Evolutionary conservation across 345 rosid genomes (phyloP).

Genomic region (Excoecaria cochinchinensis): DNA sequence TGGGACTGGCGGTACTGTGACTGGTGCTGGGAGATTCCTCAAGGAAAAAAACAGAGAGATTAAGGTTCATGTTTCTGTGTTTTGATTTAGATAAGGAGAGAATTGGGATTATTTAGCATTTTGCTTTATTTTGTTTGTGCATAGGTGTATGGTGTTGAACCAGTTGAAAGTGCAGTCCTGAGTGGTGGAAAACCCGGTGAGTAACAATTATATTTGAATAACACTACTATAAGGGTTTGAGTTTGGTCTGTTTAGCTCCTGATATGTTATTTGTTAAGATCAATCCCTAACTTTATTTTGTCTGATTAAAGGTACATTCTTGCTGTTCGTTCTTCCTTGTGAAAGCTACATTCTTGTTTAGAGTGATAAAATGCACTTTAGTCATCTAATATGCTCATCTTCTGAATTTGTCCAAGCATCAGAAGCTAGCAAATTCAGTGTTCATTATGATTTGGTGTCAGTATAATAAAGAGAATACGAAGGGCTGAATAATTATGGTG

Average conservation of each 20-base stretch:
- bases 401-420: no score
- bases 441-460: no score
- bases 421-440: no score
- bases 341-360: not conserved
- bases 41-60: constrained; percentile 59
- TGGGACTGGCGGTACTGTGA: constrained; percentile 88
- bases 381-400: no score
- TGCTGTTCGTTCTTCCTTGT: not conserved
- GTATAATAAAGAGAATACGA: no score
- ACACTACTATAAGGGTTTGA: no score
- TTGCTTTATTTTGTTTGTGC: constrained; percentile 2
- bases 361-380: no score
- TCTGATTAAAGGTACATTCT: not conserved
- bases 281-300: no score
- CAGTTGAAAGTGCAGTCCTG: constrained; percentile 71
- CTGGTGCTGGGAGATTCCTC: constrained; percentile 63
- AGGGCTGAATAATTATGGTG: no score
- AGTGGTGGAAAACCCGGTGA: constrained; percentile 81
- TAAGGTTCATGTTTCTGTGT: constrained; percentile 38
- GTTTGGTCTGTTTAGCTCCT: no score
- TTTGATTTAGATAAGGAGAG: not conserved
- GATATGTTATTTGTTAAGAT: not conserved
- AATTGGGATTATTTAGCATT: not conserved
- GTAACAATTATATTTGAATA: constrained; percentile 5
- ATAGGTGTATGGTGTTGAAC: constrained; percentile 87